Conservation (phyloP, 2,329 filamentous ascomycete species). For the Phialophora verrucosa region DNA sequence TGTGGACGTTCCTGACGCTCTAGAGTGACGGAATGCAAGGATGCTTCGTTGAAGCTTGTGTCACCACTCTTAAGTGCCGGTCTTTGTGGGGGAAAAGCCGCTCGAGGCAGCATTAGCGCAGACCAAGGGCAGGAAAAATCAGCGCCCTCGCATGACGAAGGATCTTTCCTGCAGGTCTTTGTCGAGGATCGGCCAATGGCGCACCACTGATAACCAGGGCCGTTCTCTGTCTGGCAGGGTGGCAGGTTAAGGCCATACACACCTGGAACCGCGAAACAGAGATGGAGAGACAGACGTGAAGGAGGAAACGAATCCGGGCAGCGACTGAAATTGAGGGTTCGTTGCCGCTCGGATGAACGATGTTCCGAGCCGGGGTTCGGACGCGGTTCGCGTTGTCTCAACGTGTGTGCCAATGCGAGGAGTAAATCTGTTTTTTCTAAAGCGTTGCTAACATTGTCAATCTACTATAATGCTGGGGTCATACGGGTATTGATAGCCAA, state of each 20-base stretch:
- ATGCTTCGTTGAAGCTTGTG: background rate
- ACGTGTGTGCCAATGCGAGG: background rate
- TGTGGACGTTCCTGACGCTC: background rate
- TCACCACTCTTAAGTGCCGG: background rate
- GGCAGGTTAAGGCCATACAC: background rate
- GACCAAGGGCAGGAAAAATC: background rate
- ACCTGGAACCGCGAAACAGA: background rate
- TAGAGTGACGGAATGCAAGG: background rate
- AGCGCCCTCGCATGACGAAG: background rate
- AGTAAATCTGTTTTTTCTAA: background rate
- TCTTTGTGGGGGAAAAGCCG: background rate
- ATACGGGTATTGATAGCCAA: conserved; percentile 34
- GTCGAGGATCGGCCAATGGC: background rate
- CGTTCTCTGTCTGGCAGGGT: too few relatives aligned
- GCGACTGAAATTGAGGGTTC: background rate
- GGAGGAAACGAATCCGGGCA: background rate
- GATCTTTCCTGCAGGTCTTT: background rate
- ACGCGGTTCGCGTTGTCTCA: background rate
- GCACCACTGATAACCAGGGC: background rate
- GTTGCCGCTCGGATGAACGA: background rate
- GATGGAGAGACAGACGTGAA: background rate
- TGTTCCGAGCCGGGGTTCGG: background rate
- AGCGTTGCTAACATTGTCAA: too few relatives aligned
- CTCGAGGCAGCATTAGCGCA: background rate
- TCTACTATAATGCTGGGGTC: conserved; percentile 10